phyloP scores from a whole-genome alignment of 192 early-diverging fungal species.

The Paraglomus brasilianum region DNA sequence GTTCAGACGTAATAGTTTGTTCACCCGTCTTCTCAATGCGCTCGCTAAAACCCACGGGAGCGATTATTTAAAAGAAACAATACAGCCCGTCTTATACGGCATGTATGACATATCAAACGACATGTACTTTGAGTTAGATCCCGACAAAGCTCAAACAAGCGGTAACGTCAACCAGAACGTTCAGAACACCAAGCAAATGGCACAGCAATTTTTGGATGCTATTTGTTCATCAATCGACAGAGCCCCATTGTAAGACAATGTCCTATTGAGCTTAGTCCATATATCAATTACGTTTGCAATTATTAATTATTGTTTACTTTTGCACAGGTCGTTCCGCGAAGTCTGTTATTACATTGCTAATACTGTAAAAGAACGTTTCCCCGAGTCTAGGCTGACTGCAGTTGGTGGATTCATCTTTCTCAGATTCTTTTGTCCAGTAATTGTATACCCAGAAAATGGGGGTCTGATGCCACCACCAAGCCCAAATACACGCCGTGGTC shows the following conservation, averaged over 20 bases:
- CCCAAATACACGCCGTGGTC: slow-evolving; percentile 74
- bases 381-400: slow-evolving; percentile 78
- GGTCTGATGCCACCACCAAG: slow-evolving; percentile 60
- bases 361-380: slow-evolving; percentile 79
- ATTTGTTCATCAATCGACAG: slow-evolving; percentile 72
- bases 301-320: too few relatives aligned
- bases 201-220: slow-evolving; percentile 77
- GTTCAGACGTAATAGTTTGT: slow-evolving; percentile 91
- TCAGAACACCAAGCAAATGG: slow-evolving; percentile 74
- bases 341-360: slow-evolving; percentile 80
- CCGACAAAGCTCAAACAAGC: slow-evolving; percentile 64
- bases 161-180: slow-evolving; percentile 73
- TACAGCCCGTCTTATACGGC: slow-evolving; percentile 77
- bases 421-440: slow-evolving; percentile 93
- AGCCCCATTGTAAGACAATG: slow-evolving; percentile 57
- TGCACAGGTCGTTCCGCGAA: slow-evolving; percentile 60
- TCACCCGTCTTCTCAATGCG: slow-evolving; percentile 81
- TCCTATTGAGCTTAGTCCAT: too few relatives aligned
- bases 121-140: slow-evolving; percentile 90
- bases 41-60: slow-evolving; percentile 80
- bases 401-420: slow-evolving; percentile 96
- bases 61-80: slow-evolving; percentile 76
- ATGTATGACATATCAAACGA: slow-evolving; percentile 61
- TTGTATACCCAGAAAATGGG: slow-evolving; percentile 87
- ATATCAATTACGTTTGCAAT: too few relatives aligned